These are phyloP conservation scores for Aspergillus japonicus DNA, from an alignment of 2,329 filamentous ascomycete genomes.

Conservation along the genomic window DNA sequence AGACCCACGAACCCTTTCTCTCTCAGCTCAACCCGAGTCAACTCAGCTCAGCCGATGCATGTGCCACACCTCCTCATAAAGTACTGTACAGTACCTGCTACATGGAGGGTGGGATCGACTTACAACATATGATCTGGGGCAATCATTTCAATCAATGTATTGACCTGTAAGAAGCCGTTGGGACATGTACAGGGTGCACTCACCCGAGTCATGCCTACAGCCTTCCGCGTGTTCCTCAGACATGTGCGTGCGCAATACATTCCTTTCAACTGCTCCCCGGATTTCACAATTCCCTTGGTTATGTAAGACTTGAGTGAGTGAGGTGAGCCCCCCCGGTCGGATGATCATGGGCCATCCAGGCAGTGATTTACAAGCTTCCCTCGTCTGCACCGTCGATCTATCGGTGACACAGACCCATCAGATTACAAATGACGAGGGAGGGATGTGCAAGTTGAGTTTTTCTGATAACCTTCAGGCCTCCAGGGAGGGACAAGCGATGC, in stretches of 20 bases:
- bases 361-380: slow-evolving; percentile 10
- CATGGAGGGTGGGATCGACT: no score
- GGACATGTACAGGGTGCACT: neutral
- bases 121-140: neutral
- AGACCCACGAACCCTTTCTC: neutral
- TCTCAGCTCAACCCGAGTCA: neutral
- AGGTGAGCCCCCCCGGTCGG: neutral
- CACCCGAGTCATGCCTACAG: slow-evolving; percentile 2
- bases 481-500: neutral
- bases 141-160: neutral
- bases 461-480: neutral
- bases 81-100: no score
- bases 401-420: slow-evolving; percentile 1
- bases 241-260: slow-evolving; percentile 14
- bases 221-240: slow-evolving; percentile 11
- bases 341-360: slow-evolving; percentile 11
- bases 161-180: neutral
- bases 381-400: slow-evolving; percentile 15
- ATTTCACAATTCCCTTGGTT: slow-evolving; percentile 5
- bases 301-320: slow-evolving; percentile 5
- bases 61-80: neutral
- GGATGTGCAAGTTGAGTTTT: neutral
- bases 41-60: neutral
- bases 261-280: slow-evolving; percentile 15
- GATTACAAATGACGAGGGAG: neutral